These are phyloP conservation scores for Lentinula guzmanii DNA, from an alignment of 768 basidiomycete genomes.

Conservation along the genomic window DNA sequence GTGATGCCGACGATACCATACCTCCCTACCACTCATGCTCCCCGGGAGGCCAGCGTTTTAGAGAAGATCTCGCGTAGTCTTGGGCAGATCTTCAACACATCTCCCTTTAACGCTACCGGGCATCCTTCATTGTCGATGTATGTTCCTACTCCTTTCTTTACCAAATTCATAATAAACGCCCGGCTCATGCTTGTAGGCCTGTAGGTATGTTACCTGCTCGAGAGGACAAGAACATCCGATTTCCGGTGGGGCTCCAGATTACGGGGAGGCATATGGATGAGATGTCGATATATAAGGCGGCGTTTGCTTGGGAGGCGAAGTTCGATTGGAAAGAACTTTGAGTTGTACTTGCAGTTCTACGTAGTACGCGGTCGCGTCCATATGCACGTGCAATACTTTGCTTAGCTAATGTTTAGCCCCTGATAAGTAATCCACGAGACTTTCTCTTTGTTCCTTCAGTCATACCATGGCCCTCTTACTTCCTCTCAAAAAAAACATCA, in stretches of 20 bases:
- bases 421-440: no score
- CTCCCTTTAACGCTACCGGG: background rate
- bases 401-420: no score
- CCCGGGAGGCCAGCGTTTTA: background rate
- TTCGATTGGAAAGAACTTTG: background rate
- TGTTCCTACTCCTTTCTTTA: background rate
- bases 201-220: conserved; percentile 1
- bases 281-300: background rate
- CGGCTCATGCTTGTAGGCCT: background rate
- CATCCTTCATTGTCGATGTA: conserved; percentile 1
- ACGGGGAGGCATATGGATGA: conserved; percentile 1
- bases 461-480: no score
- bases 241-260: conserved; percentile 5
- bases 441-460: no score
- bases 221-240: background rate
- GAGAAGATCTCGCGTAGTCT: background rate
- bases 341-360: background rate
- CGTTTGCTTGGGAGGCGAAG: conserved; percentile 1
- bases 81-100: conserved; percentile 2
- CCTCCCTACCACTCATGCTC: background rate
- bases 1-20: conserved; percentile 7
- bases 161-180: no score
- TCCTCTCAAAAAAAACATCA: no score
- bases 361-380: no score
- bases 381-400: no score